Evolutionary conservation across 2,329 filamentous ascomycete genomes (phyloP), one percentile per base, ranked within the genome.

Genomic region (Cercospora sesami): DNA sequence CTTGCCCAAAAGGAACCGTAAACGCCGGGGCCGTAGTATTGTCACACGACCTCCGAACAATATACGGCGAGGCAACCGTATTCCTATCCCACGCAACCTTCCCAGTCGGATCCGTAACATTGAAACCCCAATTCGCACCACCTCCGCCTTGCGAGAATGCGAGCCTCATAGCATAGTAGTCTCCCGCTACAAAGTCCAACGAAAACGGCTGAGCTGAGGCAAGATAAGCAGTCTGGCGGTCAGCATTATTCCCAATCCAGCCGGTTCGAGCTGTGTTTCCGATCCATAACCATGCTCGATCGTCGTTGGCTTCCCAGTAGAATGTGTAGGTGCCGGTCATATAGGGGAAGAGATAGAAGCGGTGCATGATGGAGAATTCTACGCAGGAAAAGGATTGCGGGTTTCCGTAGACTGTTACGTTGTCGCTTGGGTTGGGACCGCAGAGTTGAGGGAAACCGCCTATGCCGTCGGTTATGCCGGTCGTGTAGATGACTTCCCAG

Each of bases 41-140:
- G 62, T 69, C 68, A 21, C 68, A 69, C 39, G 68, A 69, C 21
- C 60, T 64, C 23, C 60, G n/a, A 1, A 69, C 61, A 33, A 69
- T 53, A 23, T 65, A 67, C 45, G 68, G 68, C 31, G 65, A 67
- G 4, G 55, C 53, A 8, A 18, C n/a, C 16, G 65, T 69, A 23
- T 65, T 63, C 30, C 58, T 36, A 39, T 63, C 59, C 23, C 65
- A 53, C 12, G 63, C 65, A 3, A 63, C 45, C 16, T 31, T 16
- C 8, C 65, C 65, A 18, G 23, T 28, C 5, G 68, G 68, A 60
- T 69, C 68, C 14, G 33, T 53, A 9, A 69, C 45, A 31, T 51
- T 60, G 18, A 68, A 9, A 10, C 33, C 21, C 53, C 36, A 69
- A 26, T 53, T 60, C 21, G 62, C 65, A 23, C 68, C 68, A 12